Evolutionary conservation across 768 basidiomycete genomes (phyloP).

Genomic region (Suillus spraguei): DNA sequence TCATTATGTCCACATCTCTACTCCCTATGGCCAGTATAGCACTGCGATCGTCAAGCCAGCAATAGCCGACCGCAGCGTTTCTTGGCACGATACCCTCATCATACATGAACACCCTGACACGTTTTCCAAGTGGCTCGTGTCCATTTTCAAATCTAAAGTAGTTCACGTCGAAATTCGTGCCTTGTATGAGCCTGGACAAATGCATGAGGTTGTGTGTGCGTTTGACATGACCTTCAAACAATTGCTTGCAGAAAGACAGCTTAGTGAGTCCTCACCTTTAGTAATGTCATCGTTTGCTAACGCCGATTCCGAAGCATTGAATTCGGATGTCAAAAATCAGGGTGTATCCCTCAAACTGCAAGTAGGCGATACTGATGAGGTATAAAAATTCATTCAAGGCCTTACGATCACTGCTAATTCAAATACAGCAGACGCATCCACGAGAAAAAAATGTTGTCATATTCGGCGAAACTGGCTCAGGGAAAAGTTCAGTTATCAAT

Average conservation of each 20-base stretch:
- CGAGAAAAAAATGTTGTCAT: constrained; percentile 20
- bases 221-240: neutral
- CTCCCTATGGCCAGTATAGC: neutral
- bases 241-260: neutral
- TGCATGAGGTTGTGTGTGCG: neutral
- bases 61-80: neutral
- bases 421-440: neutral
- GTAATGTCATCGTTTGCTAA: neutral
- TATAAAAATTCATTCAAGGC: neutral
- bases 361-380: neutral
- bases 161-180: neutral
- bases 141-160: neutral
- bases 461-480: constrained; percentile 26
- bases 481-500: constrained; percentile 32
- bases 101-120: neutral
- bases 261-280: neutral
- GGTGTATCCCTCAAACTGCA: neutral
- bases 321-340: no score
- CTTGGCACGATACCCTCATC: neutral
- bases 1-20: neutral
- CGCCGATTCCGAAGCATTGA: neutral
- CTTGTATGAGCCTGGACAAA: neutral
- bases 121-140: neutral
- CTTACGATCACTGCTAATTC: neutral
- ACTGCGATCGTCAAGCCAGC: neutral